A percentile compares a stretch with the other conserved stretches of the same genome.
phyloP scores from a whole-genome alignment of 306 rosid species.

The Ceratonia siliqua region DNA sequence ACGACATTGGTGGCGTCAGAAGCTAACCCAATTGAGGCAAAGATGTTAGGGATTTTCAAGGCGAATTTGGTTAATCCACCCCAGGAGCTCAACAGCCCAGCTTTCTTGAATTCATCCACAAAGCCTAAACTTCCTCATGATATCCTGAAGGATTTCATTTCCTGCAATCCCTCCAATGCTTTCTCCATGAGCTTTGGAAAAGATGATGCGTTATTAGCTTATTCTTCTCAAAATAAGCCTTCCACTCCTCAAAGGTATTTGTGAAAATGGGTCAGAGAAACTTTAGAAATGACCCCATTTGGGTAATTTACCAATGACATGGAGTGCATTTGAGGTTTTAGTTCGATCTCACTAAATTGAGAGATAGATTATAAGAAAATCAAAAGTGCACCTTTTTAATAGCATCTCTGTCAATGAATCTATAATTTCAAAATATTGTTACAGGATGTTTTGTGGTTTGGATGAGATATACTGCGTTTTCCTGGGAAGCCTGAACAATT shows the following conservation, averaged over 20 bases:
- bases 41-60: conserved; percentile 87
- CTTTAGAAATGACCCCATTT: background rate
- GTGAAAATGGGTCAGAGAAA: background rate
- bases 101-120: conserved; percentile 39
- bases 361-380: background rate
- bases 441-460: conserved; percentile 85
- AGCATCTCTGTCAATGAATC: background rate
- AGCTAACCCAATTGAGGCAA: conserved; percentile 15
- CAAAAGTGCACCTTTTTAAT: background rate
- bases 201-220: conserved; percentile 59
- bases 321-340: background rate
- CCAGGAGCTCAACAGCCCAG: conserved; percentile 86
- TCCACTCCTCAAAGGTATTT: conserved; percentile 54
- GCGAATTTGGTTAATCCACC: conserved; percentile 78
- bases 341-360: background rate
- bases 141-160: conserved; percentile 53
- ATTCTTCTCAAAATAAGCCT: conserved; percentile 40
- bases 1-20: conserved; percentile 16
- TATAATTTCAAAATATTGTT: background rate
- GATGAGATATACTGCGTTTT: conserved; percentile 78
- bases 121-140: conserved; percentile 61
- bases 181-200: conserved; percentile 61
- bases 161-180: conserved; percentile 49
- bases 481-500: conserved; percentile 67
- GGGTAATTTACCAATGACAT: too few relatives aligned